These are phyloP conservation scores for Cystobasidiaceae sp. DNA, from an alignment of 1,284 basidiomycete species.

Conservation along the genomic window DNA sequence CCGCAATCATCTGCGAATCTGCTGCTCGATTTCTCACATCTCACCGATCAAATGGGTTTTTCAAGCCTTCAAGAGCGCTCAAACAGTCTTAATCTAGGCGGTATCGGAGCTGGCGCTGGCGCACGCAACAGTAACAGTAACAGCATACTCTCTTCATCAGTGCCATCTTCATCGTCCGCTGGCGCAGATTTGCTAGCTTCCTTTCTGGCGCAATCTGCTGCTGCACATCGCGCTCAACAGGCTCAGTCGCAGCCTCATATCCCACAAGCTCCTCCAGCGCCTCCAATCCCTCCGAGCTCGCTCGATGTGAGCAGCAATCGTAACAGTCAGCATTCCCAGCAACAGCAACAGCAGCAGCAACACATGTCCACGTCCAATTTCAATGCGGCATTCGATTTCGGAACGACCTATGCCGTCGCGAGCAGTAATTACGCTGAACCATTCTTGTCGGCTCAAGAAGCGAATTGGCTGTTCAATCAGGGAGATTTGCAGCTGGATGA, in stretches of 20 bases:
- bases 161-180: too few relatives aligned
- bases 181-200: too few relatives aligned
- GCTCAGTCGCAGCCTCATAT: too few relatives aligned
- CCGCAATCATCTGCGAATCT: slow-evolving; percentile 13
- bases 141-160: too few relatives aligned
- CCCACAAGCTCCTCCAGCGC: neutral
- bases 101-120: too few relatives aligned
- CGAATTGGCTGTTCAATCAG: slow-evolving; percentile 37
- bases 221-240: neutral
- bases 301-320: too few relatives aligned
- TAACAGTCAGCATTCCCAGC: too few relatives aligned
- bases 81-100: too few relatives aligned
- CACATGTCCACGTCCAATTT: slow-evolving; percentile 2
- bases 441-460: slow-evolving; percentile 35
- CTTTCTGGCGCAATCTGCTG: too few relatives aligned
- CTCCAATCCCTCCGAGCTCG: neutral
- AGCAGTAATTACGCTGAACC: slow-evolving; percentile 34
- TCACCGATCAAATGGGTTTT: slow-evolving; percentile 4
- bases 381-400: slow-evolving; percentile 12
- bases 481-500: neutral
- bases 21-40: slow-evolving; percentile 7
- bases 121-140: too few relatives aligned
- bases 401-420: slow-evolving; percentile 6
- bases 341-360: neutral
- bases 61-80: neutral